Evolutionary conservation across 805 yeast genomes (phyloP), one percentile per base, ranked within the genome.

Genomic region (Saturnispora saitoi): DNA sequence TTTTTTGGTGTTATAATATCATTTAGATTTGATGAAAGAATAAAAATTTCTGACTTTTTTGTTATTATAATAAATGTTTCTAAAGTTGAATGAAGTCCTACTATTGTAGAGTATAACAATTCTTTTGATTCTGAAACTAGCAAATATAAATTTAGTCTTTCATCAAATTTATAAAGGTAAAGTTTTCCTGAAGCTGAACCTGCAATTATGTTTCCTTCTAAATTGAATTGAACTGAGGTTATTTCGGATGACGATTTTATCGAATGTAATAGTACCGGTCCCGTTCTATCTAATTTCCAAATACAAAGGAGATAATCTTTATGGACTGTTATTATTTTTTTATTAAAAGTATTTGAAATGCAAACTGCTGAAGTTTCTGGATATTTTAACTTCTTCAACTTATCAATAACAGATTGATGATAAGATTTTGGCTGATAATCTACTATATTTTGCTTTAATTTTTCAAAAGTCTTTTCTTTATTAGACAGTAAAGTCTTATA

Each of bases 131-230:
- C 42, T 10, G 15, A 43, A 4, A 24, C 15, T 17, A 29, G 34
- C 11, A n/a, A 14, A 24, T 19, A 52, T 11, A 40, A 37, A 15
- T 30, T 22, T 1, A 42, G 32, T 12, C 31, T 20, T 2, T 26
- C 26, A 31, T 52, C 44, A 14, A 15, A 41, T 5, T 26, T 29
- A 32, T 77, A 78, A 8, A 75, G 60, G n/a, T 70, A 71, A 1
- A 79, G 42, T 44, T 69, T 68, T 0, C 85, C 84, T 54, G 73
- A 73, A 15, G 57, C 56, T 4, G 77, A 67, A 0, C 82, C 78
- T 0, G 72, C 81, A 26, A 75, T 58, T 1, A 80, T 61, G 45
- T 70, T 65, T 43, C 67, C 59, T 20, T 67, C 63, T 14, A 59
- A 52, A 10, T 57, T 57, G 29, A 78, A 76, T 48, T 65, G 67